A percentile compares a stretch with the other conserved stretches of the same genome.
Conservation (phyloP, 768 basidiomycete genomes). For the Macrolepiota fuliginosa region DNA sequence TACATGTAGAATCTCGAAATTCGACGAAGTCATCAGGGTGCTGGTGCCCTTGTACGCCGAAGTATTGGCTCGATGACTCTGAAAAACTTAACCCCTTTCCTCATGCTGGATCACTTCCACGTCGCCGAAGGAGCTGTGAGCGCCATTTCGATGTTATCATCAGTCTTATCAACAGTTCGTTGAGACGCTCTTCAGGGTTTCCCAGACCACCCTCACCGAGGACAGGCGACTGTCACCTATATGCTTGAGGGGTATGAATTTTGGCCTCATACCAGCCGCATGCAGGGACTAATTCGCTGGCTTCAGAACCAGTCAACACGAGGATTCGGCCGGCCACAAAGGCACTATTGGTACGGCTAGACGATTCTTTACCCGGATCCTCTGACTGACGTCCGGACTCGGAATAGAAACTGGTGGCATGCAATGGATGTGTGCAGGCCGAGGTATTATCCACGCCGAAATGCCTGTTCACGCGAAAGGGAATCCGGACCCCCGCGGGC, state of each 20-base stretch:
- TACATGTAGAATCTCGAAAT: slow-evolving; percentile 2
- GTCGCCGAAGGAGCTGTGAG: slow-evolving; percentile 66
- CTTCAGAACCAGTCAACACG: slow-evolving; percentile 68
- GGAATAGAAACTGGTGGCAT: slow-evolving; percentile 69
- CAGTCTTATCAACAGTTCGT: not conserved
- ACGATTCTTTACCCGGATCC: not conserved
- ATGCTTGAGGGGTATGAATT: slow-evolving; percentile 69
- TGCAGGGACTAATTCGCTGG: not conserved
- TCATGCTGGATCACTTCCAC: slow-evolving; percentile 87
- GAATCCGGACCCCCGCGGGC: slow-evolving; percentile 69
- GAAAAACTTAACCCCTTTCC: slow-evolving; percentile 84
- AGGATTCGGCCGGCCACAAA: slow-evolving; percentile 88
- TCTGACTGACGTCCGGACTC: not conserved
- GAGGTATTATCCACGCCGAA: slow-evolving; percentile 81
- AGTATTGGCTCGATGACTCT: slow-evolving; percentile 78
- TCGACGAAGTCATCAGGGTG: slow-evolving; percentile 49
- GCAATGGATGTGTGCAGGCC: slow-evolving; percentile 92
- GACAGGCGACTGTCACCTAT: slow-evolving; percentile 87
- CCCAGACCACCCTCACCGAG: slow-evolving; percentile 92
- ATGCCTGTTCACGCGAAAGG: slow-evolving; percentile 81
- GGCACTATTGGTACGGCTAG: slow-evolving; percentile 54
- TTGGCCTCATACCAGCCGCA: not conserved
- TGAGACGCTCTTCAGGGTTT: slow-evolving; percentile 55
- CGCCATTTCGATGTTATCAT: slow-evolving; percentile 6
- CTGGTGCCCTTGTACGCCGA: slow-evolving; percentile 78